Conservation (phyloP, 2,329 filamentous ascomycete genomes). For the Trichoderma citrinoviride region DNA sequence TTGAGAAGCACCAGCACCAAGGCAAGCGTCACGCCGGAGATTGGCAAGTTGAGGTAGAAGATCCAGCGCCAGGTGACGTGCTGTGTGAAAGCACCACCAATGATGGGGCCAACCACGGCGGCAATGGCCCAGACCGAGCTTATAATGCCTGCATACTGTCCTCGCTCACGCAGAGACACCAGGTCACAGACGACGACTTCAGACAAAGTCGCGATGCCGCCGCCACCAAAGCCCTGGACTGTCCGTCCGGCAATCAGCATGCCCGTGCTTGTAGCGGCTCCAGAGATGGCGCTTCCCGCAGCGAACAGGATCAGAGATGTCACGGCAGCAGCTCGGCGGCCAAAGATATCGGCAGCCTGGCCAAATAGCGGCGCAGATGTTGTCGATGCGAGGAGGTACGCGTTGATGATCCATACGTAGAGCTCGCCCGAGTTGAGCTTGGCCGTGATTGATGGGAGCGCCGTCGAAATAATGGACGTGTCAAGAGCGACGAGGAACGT, state of each 20-base stretch:
- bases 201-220: slow-evolving; percentile 36
- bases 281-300: slow-evolving; percentile 52
- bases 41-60: slow-evolving; percentile 47
- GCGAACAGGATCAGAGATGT: slow-evolving; percentile 45
- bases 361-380: slow-evolving; percentile 37
- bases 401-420: slow-evolving; percentile 8
- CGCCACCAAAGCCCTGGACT: slow-evolving; percentile 48
- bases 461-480: slow-evolving; percentile 55
- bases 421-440: background rate
- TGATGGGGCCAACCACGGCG: slow-evolving; percentile 34
- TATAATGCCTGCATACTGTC: slow-evolving; percentile 39
- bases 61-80: slow-evolving; percentile 43
- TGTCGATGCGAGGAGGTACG: slow-evolving; percentile 23
- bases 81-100: slow-evolving; percentile 32
- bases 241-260: slow-evolving; percentile 49
- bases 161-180: slow-evolving; percentile 47
- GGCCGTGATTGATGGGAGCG: slow-evolving; percentile 45
- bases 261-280: slow-evolving; percentile 41
- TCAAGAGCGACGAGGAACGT: slow-evolving; percentile 44
- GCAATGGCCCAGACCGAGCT: slow-evolving; percentile 35
- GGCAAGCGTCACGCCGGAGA: slow-evolving; percentile 35
- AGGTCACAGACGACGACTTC: slow-evolving; percentile 43
- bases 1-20: slow-evolving; percentile 39
- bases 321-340: slow-evolving; percentile 45
- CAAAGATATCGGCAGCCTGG: slow-evolving; percentile 50